Evolutionary conservation across 768 basidiomycete species (phyloP).

Genomic region (Podaxis sp.): DNA sequence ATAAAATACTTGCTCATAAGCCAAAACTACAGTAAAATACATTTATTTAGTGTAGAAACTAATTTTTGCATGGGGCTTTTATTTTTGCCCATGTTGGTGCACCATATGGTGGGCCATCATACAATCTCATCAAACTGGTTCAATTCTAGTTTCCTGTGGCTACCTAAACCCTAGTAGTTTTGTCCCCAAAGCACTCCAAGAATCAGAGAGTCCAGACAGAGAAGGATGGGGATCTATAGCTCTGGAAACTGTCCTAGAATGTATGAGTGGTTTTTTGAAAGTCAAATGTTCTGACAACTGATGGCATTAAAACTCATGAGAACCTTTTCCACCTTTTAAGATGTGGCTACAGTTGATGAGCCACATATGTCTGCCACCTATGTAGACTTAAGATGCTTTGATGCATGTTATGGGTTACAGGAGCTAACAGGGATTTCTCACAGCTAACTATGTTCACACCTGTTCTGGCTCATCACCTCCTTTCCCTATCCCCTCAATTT

Average conservation of each 20-base stretch:
- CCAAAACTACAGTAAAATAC: too few relatives aligned
- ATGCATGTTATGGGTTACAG: neutral
- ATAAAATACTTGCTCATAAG: too few relatives aligned
- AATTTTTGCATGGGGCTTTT: too few relatives aligned
- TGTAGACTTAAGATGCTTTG: neutral
- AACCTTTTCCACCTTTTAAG: constrained; percentile 79
- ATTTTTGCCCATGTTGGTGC: too few relatives aligned
- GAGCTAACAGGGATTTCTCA: neutral
- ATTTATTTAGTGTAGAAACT: too few relatives aligned
- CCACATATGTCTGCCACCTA: constrained; percentile 44
- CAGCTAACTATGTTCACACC: constrained; percentile 68
- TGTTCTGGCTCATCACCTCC: constrained; percentile 62
- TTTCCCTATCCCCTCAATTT: constrained; percentile 66
- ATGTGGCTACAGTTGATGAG: constrained; percentile 67
- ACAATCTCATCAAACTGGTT: constrained; percentile 70
- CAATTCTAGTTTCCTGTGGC: constrained; percentile 53
- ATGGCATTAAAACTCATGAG: constrained; percentile 55
- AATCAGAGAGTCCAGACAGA: constrained; percentile 34
- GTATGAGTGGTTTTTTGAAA: constrained; percentile 38
- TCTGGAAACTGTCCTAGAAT: constrained; percentile 52
- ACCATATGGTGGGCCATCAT: constrained; percentile 55
- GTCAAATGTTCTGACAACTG: neutral
- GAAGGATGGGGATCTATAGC: constrained; percentile 11
- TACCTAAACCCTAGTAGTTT: constrained; percentile 74
- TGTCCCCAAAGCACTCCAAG: constrained; percentile 64